Conservation (phyloP, 1,139 yeast genomes). For the Meyerozyma sp. region DNA sequence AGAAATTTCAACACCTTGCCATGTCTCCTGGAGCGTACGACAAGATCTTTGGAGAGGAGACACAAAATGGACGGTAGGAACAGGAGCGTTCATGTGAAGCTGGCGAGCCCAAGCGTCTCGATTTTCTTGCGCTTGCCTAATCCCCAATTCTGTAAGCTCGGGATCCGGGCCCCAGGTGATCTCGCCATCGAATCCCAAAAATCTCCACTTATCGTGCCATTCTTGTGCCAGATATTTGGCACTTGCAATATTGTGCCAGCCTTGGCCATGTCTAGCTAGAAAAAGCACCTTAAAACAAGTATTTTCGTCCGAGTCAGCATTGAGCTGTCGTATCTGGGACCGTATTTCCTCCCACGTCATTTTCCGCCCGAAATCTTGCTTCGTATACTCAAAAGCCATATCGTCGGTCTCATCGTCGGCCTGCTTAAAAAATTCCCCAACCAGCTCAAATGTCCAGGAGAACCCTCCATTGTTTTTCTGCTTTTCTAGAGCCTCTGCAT, state of each 20-base stretch:
- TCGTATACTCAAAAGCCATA: slow-evolving; percentile 39
- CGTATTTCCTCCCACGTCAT: slow-evolving; percentile 43
- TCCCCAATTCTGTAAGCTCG: slow-evolving; percentile 54
- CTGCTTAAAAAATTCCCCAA: slow-evolving; percentile 50
- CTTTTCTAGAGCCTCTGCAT: background rate
- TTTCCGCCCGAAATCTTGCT: slow-evolving; percentile 43
- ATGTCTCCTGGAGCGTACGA: slow-evolving; percentile 52
- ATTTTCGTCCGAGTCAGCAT: slow-evolving; percentile 24
- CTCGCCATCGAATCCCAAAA: slow-evolving; percentile 49
- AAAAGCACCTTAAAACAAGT: slow-evolving; percentile 51
- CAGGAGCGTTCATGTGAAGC: slow-evolving; percentile 41
- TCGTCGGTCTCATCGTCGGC: slow-evolving; percentile 42
- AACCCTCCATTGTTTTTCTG: slow-evolving; percentile 3
- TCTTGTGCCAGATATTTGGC: slow-evolving; percentile 52
- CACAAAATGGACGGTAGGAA: slow-evolving; percentile 51
- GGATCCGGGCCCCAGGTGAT: slow-evolving; percentile 69
- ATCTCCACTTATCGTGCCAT: slow-evolving; percentile 62
- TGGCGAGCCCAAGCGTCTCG: slow-evolving; percentile 40
- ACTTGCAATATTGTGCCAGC: slow-evolving; percentile 63
- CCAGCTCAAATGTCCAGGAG: slow-evolving; percentile 40
- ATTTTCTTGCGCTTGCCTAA: slow-evolving; percentile 40
- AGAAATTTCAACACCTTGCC: slow-evolving; percentile 41
- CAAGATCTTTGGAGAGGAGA: slow-evolving; percentile 65
- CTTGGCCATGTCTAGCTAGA: slow-evolving; percentile 76
- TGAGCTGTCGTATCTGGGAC: slow-evolving; percentile 28